Evolutionary conservation across 1,284 basidiomycete species (phyloP).

Genomic region (Mrakiaceae sp.): DNA sequence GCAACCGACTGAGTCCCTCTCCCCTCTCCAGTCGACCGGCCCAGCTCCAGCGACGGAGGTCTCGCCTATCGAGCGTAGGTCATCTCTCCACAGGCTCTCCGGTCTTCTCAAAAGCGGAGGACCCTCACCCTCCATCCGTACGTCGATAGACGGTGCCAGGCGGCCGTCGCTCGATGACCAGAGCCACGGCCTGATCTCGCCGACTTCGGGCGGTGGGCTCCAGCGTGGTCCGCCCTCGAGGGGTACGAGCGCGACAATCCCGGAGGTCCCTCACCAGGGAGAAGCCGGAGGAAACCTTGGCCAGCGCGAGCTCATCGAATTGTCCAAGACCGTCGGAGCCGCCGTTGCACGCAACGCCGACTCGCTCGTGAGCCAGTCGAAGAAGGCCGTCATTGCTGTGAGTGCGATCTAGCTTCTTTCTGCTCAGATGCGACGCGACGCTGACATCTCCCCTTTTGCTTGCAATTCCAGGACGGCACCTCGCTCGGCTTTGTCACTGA

Average conservation of each 20-base stretch:
- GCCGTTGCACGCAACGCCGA: conserved; percentile 59
- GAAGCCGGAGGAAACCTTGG: background rate
- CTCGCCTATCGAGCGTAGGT: conserved; percentile 11
- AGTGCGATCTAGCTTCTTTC: conserved; percentile 16
- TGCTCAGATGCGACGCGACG: too few relatives aligned
- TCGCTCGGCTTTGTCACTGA: conserved; percentile 62
- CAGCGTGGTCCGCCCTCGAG: background rate
- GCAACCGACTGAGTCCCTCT: too few relatives aligned
- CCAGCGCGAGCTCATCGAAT: conserved; percentile 45
- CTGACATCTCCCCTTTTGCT: background rate
- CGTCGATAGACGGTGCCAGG: background rate
- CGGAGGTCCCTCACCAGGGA: background rate
- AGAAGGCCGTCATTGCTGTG: conserved; percentile 55
- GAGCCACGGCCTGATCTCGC: too few relatives aligned
- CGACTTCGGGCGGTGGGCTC: too few relatives aligned
- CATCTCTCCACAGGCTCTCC: conserved; percentile 8
- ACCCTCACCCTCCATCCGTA: background rate
- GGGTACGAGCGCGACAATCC: conserved; percentile 3
- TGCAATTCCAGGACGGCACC: conserved; percentile 49
- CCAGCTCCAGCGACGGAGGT: background rate
- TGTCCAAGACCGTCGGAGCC: conserved; percentile 63
- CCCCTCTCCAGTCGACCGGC: too few relatives aligned
- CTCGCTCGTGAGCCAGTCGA: conserved; percentile 57
- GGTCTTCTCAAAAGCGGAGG: background rate
- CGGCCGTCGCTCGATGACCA: background rate